Percentiles rank a stretch among this genome's conserved stretches.
Conservation (phyloP, 139 green algal genomes). For the Marvania coccoides region DNA sequence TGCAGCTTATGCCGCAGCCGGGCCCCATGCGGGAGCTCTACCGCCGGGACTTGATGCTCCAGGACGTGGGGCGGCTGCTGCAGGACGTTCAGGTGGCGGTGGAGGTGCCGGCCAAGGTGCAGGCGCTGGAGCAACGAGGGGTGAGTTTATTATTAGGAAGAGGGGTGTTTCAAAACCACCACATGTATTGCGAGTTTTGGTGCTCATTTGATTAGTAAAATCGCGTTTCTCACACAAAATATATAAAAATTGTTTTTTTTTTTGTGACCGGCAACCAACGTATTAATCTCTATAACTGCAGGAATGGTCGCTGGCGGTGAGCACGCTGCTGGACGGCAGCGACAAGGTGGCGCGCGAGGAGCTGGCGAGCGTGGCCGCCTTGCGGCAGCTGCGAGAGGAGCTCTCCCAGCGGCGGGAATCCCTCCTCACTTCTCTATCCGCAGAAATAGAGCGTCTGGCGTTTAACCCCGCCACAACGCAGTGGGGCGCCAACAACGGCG, state of each 20-base stretch:
- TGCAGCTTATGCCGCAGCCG: constrained; percentile 51
- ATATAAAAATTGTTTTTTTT: too few species aligned
- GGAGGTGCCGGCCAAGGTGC: constrained; percentile 36
- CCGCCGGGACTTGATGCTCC: constrained; percentile 44
- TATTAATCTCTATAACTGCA: constrained; percentile 1
- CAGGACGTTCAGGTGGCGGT: constrained; percentile 48
- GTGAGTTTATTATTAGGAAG: constrained; percentile 6
- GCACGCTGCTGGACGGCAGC: constrained; percentile 50
- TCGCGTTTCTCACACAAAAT: background rate
- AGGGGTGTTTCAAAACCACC: background rate
- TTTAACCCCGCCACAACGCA: too few species aligned
- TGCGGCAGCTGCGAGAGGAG: background rate
- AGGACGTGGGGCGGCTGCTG: constrained; percentile 53
- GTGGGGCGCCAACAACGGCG: too few species aligned
- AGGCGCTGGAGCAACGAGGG: constrained; percentile 29
- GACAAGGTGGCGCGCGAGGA: constrained; percentile 48
- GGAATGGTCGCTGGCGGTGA: constrained; percentile 54
- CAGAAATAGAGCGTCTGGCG: background rate
- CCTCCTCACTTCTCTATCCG: background rate
- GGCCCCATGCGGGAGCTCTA: constrained; percentile 56
- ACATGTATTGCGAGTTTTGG: background rate
- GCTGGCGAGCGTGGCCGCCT: constrained; percentile 17
- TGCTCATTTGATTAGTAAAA: background rate
- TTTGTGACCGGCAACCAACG: background rate
- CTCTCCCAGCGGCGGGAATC: background rate